Percentiles rank a stretch among this genome's conserved stretches.
Evolutionary conservation across 169 alveolate genomes (phyloP).

Genomic region (Plasmodium relictum): DNA sequence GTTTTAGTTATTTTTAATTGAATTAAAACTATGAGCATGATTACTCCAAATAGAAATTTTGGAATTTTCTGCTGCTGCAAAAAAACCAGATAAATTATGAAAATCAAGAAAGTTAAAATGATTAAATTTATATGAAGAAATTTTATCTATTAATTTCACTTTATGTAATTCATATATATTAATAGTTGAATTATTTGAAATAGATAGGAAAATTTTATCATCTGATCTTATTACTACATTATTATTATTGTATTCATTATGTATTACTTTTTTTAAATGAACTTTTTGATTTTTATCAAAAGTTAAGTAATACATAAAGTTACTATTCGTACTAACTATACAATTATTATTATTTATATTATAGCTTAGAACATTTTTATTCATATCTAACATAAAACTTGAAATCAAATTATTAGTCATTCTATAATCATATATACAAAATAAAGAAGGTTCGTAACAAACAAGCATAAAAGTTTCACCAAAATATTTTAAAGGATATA

Average conservation of each 20-base stretch:
- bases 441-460: slow-evolving; percentile 28
- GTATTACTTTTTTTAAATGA: slow-evolving; percentile 1
- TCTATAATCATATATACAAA: slow-evolving; percentile 42
- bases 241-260: background rate
- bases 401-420: slow-evolving; percentile 5
- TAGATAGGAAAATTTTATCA: slow-evolving; percentile 21
- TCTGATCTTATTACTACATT: slow-evolving; percentile 38
- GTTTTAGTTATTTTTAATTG: background rate
- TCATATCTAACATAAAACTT: slow-evolving; percentile 26
- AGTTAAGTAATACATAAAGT: slow-evolving; percentile 3
- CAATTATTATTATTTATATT: slow-evolving; percentile 25
- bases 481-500: slow-evolving; percentile 21
- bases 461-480: slow-evolving; percentile 41
- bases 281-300: slow-evolving; percentile 16
- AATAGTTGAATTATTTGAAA: slow-evolving; percentile 7
- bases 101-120: slow-evolving; percentile 23
- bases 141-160: slow-evolving; percentile 12
- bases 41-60: slow-evolving; percentile 28
- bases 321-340: slow-evolving; percentile 15
- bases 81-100: slow-evolving; percentile 24
- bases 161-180: slow-evolving; percentile 26
- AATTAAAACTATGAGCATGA: slow-evolving; percentile 13
- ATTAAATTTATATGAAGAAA: slow-evolving; percentile 31
- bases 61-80: slow-evolving; percentile 31
- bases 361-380: slow-evolving; percentile 42